Evolutionary conservation across 805 yeast species (phyloP).

Genomic region (Candida succiphila): DNA sequence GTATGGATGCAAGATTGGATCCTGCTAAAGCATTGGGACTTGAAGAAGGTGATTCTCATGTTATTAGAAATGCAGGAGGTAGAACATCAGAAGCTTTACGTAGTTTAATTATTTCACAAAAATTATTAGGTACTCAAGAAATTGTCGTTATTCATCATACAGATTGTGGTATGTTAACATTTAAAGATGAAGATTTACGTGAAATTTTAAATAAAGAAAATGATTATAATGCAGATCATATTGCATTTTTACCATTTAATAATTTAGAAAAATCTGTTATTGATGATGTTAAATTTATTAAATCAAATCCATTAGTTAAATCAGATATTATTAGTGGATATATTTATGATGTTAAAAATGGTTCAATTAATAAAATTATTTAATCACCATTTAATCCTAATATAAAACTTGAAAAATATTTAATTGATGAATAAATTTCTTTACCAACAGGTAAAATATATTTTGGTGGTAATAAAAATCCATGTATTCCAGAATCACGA

Average conservation of each 20-base stretch:
- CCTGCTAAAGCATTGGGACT: slow-evolving; percentile 27
- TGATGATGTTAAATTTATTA: slow-evolving; percentile 25
- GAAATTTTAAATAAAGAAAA: not conserved
- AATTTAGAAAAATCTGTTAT: slow-evolving; percentile 25
- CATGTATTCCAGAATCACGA: slow-evolving; percentile 76
- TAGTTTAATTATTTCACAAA: slow-evolving; percentile 28
- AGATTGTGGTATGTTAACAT: slow-evolving; percentile 35
- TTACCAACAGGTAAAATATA: slow-evolving; percentile 68
- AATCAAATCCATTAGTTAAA: slow-evolving; percentile 20
- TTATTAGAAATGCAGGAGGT: slow-evolving; percentile 34
- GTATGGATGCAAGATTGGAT: slow-evolving; percentile 33
- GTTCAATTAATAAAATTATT: slow-evolving; percentile 19
- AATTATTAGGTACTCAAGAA: slow-evolving; percentile 29
- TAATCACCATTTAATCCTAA: slow-evolving; percentile 12
- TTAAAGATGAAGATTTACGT: slow-evolving; percentile 20
- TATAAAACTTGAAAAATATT: slow-evolving; percentile 52
- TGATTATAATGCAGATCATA: slow-evolving; percentile 13
- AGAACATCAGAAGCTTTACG: slow-evolving; percentile 29
- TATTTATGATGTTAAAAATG: slow-evolving; percentile 27
- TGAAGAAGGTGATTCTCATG: slow-evolving; percentile 32
- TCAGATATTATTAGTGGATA: slow-evolving; percentile 30
- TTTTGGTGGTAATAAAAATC: slow-evolving; percentile 66
- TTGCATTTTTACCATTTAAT: slow-evolving; percentile 25
- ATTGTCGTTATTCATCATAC: slow-evolving; percentile 30
- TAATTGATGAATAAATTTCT: slow-evolving; percentile 61